These are phyloP conservation scores for Raffaelea albimanens DNA, from an alignment of 2,329 filamentous ascomycete species.

Conservation along the genomic window DNA sequence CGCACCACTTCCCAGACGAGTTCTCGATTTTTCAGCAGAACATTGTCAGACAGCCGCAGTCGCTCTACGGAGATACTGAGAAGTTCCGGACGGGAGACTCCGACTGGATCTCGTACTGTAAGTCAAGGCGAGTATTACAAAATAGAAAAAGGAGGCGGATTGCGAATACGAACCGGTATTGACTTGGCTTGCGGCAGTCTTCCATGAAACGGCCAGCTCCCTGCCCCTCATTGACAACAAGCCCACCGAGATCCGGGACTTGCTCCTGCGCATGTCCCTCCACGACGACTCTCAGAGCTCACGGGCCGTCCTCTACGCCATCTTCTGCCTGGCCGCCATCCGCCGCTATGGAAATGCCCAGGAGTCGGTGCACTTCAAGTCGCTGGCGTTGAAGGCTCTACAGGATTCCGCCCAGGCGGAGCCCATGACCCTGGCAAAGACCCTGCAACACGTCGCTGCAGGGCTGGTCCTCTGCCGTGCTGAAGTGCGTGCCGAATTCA, in stretches of 20 bases:
- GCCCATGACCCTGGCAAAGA: background rate
- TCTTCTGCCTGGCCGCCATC: conserved; percentile 6
- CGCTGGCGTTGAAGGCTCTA: conserved; percentile 5
- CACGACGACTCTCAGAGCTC: conserved; percentile 5
- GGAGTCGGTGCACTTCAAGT: conserved; percentile 7
- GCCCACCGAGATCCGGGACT: conserved; percentile 5
- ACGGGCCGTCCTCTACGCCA: conserved; percentile 5
- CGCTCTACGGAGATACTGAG: too few relatives aligned
- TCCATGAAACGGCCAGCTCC: conserved; percentile 7
- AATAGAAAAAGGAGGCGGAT: too few relatives aligned
- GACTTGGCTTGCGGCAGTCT: conserved; percentile 5
- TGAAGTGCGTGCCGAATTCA: background rate
- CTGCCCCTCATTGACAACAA: conserved; percentile 8
- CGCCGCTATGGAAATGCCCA: conserved; percentile 5
- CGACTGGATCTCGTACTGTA: conserved; percentile 7
- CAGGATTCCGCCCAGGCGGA: background rate
- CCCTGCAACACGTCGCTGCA: conserved; percentile 8
- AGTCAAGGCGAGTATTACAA: background rate
- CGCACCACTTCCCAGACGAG: too few relatives aligned
- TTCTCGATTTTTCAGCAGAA: too few relatives aligned
- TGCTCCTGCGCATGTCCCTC: conserved; percentile 11
- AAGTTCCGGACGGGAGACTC: background rate
- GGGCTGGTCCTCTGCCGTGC: conserved; percentile 6
- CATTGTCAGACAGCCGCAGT: too few relatives aligned
- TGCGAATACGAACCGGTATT: too few relatives aligned